Evolutionary conservation across 2,329 filamentous ascomycete genomes (phyloP), one percentile per base, ranked within the genome.

Genomic region (Alternaria gansuensis): DNA sequence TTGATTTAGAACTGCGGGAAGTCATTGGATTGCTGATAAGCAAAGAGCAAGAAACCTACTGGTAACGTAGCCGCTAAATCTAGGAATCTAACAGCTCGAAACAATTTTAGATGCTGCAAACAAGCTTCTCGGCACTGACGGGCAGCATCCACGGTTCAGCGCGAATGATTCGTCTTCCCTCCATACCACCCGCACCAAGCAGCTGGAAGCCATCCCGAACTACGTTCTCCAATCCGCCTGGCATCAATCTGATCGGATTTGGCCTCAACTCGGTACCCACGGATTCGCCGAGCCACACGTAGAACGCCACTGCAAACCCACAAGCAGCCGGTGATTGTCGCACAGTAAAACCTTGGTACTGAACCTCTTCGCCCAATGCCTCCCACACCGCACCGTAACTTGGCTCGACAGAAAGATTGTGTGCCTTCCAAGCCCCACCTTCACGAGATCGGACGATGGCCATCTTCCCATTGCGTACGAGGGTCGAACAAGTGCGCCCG

Each of bases 331-430:
- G 48, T 17, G 69, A 71, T 23, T 56, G 65, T 21, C 55, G 44
- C 14, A 74, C 51, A 4, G 63, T 70, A 10, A 71, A 68, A 49
- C 67, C 67, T 13, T 79, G 72, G 17, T 82, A 82, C 9, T 74
- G 64, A 10, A 81, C 63, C 21, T 81, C 75, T 34, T 75, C 75
- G 0, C 80, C 79, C 0, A 82, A 64, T 0, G 75, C 80, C 49
- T 81, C 77, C 79, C 78, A 82, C 0, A 80, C 80, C 0, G 78
- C 78, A 1, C 79, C 79, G 31, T 80, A 80, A 1, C 76, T 55
- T 0, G 29, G 44, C 13, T 81, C 72, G 1, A 74, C 46, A 21
- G 17, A 24, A 2, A 34, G 24, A 14, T 24, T n/a, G 2, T 53
- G 70, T 0, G 66, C 53, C 13, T 64, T 54, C 73, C 71, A 77